Conservation (phyloP, 1,284 basidiomycete genomes). For the Moesziomyces sp. region DNA sequence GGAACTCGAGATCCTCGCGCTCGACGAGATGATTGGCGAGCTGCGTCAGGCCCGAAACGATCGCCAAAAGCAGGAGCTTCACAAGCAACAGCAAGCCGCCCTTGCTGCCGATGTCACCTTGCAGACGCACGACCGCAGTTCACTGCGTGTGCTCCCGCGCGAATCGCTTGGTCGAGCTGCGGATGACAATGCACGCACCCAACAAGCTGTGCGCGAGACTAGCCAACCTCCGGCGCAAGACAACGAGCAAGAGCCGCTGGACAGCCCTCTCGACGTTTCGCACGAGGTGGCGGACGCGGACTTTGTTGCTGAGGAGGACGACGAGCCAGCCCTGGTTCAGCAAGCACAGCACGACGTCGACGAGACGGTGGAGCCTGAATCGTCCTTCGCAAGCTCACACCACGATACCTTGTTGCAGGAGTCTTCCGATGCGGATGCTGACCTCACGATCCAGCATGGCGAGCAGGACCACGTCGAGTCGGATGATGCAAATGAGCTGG, state of each 20-base stretch:
- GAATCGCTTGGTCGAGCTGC: conserved; percentile 12
- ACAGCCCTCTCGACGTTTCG: conserved; percentile 16
- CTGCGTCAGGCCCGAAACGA: conserved; percentile 36
- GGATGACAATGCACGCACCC: conserved; percentile 1
- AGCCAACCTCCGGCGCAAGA: conserved; percentile 3
- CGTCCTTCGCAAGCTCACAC: conserved; percentile 2
- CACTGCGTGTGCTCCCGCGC: conserved; percentile 15
- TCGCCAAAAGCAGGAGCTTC: conserved; percentile 31
- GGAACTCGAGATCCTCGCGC: conserved; percentile 65
- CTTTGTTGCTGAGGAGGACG: background rate
- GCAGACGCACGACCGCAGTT: conserved; percentile 11
- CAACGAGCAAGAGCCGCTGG: conserved; percentile 11
- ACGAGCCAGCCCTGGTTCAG: conserved; percentile 15
- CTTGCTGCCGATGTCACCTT: conserved; percentile 14
- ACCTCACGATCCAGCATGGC: conserved; percentile 22
- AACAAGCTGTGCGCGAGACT: background rate
- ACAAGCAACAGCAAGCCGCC: conserved; percentile 20
- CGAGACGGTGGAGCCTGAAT: conserved; percentile 1
- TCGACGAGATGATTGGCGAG: conserved; percentile 62
- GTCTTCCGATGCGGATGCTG: conserved; percentile 8
- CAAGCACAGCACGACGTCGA: conserved; percentile 4
- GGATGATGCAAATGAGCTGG: background rate
- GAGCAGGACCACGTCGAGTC: conserved; percentile 4
- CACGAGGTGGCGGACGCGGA: background rate
- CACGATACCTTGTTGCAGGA: conserved; percentile 13